These are phyloP conservation scores for Eimeria mitis DNA, from an alignment of 169 alveolate genomes.

Conservation along the genomic window DNA sequence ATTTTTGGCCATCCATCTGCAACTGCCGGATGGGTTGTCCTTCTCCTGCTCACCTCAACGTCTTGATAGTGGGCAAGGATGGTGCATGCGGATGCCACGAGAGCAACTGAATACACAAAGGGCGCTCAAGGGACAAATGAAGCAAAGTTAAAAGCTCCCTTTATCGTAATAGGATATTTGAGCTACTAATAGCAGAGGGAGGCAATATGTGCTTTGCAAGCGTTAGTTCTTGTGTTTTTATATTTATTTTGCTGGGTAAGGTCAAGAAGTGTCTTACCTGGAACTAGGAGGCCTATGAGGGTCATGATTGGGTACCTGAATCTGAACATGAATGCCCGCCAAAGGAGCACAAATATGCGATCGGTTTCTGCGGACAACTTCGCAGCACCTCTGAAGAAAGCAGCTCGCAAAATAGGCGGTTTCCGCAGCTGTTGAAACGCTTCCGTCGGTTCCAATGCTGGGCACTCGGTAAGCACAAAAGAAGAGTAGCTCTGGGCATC, in stretches of 20 bases:
- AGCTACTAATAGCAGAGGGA: neutral
- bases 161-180: neutral
- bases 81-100: constrained; percentile 53
- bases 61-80: constrained; percentile 55
- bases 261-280: constrained; percentile 33
- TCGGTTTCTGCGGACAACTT: constrained; percentile 23
- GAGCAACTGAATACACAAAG: constrained; percentile 9
- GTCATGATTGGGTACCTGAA: constrained; percentile 34
- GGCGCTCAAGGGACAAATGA: neutral
- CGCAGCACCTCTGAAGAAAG: neutral
- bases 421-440: constrained; percentile 16
- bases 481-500: constrained; percentile 33
- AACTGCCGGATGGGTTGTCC: neutral
- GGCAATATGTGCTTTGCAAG: neutral
- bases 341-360: constrained; percentile 44
- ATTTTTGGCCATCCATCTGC: neutral
- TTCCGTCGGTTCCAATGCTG: constrained; percentile 8
- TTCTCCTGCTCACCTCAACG: constrained; percentile 3
- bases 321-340: constrained; percentile 51
- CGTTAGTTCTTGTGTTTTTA: neutral
- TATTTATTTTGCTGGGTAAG: too few species aligned
- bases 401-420: neutral
- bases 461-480: constrained; percentile 9
- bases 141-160: neutral
- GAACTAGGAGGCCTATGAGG: constrained; percentile 54